These are phyloP conservation scores for Cladochytrium replicatum DNA, from an alignment of 192 early-diverging fungal genomes.

Conservation along the genomic window DNA sequence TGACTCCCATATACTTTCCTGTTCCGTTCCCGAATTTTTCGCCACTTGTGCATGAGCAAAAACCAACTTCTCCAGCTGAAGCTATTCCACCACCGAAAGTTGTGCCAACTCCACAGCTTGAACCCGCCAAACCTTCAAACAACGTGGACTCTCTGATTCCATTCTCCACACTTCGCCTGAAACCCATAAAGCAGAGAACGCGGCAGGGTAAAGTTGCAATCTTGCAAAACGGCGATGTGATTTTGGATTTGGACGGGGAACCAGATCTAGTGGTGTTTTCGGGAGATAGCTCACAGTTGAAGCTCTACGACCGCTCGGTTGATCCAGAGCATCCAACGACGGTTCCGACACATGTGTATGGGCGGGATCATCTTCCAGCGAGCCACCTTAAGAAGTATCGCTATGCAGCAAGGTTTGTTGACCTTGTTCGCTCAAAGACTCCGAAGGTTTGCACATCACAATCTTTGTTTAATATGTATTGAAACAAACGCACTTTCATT, in stretches of 20 bases:
- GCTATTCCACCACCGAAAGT: too few species aligned
- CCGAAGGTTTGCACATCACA: constrained; percentile 30
- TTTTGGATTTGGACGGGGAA: constrained; percentile 37
- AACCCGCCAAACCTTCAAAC: too few species aligned
- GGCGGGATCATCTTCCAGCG: constrained; percentile 14
- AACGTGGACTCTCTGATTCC: too few species aligned
- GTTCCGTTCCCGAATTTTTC: too few species aligned
- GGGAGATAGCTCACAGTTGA: constrained; percentile 7
- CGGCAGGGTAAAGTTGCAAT: constrained; percentile 39
- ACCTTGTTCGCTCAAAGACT: constrained; percentile 47
- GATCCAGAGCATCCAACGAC: constrained; percentile 16
- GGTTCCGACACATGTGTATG: constrained; percentile 4
- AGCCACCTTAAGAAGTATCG: constrained; percentile 28
- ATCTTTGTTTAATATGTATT: neutral
- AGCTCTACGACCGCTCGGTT: constrained; percentile 11
- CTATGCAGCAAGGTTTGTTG: constrained; percentile 40
- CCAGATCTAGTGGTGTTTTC: constrained; percentile 25
- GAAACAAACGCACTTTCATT: constrained; percentile 1
- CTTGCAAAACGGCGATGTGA: constrained; percentile 15
- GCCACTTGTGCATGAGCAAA: too few species aligned
- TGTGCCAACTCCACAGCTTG: too few species aligned
- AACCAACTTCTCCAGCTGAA: too few species aligned
- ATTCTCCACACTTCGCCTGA: constrained; percentile 37
- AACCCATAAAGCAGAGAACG: constrained; percentile 36
- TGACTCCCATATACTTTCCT: too few species aligned